Conservation (phyloP, 768 basidiomycete species). For the Russula sp. region DNA sequence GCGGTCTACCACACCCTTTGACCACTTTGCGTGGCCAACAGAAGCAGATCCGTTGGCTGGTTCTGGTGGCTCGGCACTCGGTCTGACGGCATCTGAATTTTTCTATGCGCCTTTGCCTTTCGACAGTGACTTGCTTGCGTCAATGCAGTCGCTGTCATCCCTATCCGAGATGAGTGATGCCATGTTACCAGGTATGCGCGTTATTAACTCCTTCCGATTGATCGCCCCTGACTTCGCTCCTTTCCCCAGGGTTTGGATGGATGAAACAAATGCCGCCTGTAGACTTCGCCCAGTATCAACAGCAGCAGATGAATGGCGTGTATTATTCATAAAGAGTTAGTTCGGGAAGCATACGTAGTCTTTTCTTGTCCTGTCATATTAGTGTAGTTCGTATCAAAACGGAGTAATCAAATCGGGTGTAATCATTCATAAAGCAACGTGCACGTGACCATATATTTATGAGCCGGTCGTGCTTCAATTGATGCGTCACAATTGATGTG, state of each 20-base stretch:
- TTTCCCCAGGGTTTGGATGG: slow-evolving; percentile 19
- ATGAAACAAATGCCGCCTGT: slow-evolving; percentile 23
- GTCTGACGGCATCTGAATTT: slow-evolving; percentile 19
- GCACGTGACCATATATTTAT: too few relatives aligned
- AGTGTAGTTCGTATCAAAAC: not conserved
- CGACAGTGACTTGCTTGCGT: slow-evolving; percentile 21
- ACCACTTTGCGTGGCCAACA: slow-evolving; percentile 16
- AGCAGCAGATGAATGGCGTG: not conserved
- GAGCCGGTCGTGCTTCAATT: too few relatives aligned
- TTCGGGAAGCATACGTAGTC: not conserved
- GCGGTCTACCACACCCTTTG: slow-evolving; percentile 15
- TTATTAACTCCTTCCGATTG: not conserved
- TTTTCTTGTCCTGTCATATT: not conserved
- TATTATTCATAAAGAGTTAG: slow-evolving; percentile 1
- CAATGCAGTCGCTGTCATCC: slow-evolving; percentile 21
- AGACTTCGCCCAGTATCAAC: slow-evolving; percentile 9
- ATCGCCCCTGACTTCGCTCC: not conserved
- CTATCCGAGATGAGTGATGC: slow-evolving; percentile 9
- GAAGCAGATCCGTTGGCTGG: not conserved
- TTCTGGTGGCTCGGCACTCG: slow-evolving; percentile 4
- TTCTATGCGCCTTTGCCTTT: slow-evolving; percentile 23
- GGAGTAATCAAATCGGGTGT: too few relatives aligned
- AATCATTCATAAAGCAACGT: too few relatives aligned
- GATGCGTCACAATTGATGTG: too few relatives aligned
- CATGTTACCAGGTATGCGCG: slow-evolving; percentile 20